Percentiles rank a stretch among this genome's conserved stretches.
These are phyloP conservation scores for Aleurites moluccanus DNA, from an alignment of 441 rosid species.

Conservation along the genomic window DNA sequence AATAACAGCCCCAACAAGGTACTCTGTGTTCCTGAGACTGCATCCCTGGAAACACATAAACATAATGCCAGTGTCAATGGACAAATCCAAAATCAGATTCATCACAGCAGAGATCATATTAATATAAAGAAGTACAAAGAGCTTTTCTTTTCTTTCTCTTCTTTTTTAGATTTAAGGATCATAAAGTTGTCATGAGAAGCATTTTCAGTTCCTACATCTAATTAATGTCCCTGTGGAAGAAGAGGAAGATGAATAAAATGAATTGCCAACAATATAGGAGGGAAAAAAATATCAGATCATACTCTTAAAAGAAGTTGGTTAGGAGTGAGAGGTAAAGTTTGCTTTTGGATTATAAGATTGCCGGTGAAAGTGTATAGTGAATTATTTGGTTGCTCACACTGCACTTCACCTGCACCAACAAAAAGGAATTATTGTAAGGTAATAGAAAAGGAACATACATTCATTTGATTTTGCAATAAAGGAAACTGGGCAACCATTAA, in stretches of 20 bases:
- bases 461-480: conserved; percentile 5
- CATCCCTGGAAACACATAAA: conserved; percentile 74
- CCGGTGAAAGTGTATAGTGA: conserved; percentile 97
- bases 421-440: conserved; percentile 23
- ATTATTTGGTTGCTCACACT: conserved; percentile 99
- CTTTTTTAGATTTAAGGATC: background rate
- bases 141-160: background rate
- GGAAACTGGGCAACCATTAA: background rate
- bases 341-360: conserved; percentile 84
- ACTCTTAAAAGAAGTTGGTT: conserved; percentile 95
- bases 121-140: background rate
- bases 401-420: conserved; percentile 84
- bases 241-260: conserved; percentile 27
- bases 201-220: conserved; percentile 12
- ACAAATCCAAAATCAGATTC: conserved; percentile 15
- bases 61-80: conserved; percentile 23
- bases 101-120: conserved; percentile 1
- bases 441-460: background rate
- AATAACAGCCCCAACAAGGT: conserved; percentile 79
- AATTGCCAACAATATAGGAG: conserved; percentile 16
- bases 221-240: conserved; percentile 18
- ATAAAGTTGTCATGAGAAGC: conserved; percentile 4
- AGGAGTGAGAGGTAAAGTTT: conserved; percentile 89
- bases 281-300: conserved; percentile 32
- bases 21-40: conserved; percentile 96